Percentiles rank a stretch among this genome's conserved stretches.
phyloP scores from a whole-genome alignment of 2,329 filamentous ascomycete species.

The Hyphodiscus sp. region DNA sequence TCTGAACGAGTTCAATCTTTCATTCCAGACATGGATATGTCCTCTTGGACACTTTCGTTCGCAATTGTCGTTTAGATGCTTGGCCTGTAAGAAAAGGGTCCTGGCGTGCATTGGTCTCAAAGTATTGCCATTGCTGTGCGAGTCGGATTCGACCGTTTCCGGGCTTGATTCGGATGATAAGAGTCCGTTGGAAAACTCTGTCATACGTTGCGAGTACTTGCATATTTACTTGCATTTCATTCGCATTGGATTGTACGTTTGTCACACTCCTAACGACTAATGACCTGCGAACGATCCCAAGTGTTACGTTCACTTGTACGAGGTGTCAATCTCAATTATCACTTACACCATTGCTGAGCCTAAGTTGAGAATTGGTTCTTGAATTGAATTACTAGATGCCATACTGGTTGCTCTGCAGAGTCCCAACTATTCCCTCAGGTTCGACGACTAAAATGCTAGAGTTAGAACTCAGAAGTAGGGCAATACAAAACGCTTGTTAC shows the following conservation, averaged over 20 bases:
- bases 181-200: not conserved
- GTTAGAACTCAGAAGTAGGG: no score
- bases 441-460: no score
- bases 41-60: not conserved
- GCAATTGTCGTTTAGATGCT: not conserved
- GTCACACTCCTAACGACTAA: not conserved
- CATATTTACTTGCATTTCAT: not conserved
- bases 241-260: not conserved
- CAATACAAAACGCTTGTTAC: no score
- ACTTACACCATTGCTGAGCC: not conserved
- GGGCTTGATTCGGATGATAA: not conserved
- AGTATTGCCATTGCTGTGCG: not conserved
- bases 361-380: not conserved
- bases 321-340: not conserved
- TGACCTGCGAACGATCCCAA: not conserved
- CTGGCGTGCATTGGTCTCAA: not conserved
- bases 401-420: no score
- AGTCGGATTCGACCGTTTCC: not conserved
- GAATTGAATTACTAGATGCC: no score
- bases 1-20: not conserved
- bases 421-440: no score
- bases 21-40: not conserved
- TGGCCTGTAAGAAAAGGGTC: not conserved
- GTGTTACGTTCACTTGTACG: not conserved
- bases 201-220: not conserved